A percentile compares a stretch with the other conserved stretches of the same genome.
Evolutionary conservation across 148 eudicot species (phyloP).

Genomic region (Rhododendron vialii): DNA sequence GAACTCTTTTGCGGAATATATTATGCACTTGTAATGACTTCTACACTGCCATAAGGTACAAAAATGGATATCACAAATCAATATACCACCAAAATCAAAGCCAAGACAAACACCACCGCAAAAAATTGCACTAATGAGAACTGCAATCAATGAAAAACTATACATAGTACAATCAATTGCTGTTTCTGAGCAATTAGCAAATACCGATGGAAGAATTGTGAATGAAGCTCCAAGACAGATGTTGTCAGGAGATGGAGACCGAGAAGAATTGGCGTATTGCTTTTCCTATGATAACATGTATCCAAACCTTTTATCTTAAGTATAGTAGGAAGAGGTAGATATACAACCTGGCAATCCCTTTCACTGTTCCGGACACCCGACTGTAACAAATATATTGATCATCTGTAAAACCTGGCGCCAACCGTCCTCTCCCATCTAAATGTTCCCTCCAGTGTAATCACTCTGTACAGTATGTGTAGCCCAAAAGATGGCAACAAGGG

Average conservation of each 20-base stretch:
- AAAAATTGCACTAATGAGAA: not conserved
- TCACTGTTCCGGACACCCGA: not conserved
- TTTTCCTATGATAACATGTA: not conserved
- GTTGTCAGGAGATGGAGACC: conserved; percentile 1
- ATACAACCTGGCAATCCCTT: not conserved
- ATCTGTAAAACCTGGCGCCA: not conserved
- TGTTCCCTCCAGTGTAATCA: not conserved
- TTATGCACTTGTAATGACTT: not conserved
- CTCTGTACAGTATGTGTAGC: conserved; percentile 16
- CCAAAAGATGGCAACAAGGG: not conserved
- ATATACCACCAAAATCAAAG: conserved; percentile 3
- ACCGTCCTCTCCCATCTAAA: not conserved
- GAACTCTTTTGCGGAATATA: not conserved
- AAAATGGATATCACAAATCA: not conserved
- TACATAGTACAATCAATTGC: not conserved
- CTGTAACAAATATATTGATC: not conserved
- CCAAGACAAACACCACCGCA: not conserved
- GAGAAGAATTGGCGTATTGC: not conserved
- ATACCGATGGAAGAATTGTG: not conserved
- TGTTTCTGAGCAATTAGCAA: not conserved
- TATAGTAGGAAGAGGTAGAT: not conserved
- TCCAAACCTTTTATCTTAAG: not conserved
- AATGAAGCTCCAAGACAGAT: conserved; percentile 1
- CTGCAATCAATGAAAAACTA: conserved; percentile 6
- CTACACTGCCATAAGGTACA: not conserved